Base-by-base conservation (phyloP, 441 rosid species). In the Euphorbia celastroides region DNA sequence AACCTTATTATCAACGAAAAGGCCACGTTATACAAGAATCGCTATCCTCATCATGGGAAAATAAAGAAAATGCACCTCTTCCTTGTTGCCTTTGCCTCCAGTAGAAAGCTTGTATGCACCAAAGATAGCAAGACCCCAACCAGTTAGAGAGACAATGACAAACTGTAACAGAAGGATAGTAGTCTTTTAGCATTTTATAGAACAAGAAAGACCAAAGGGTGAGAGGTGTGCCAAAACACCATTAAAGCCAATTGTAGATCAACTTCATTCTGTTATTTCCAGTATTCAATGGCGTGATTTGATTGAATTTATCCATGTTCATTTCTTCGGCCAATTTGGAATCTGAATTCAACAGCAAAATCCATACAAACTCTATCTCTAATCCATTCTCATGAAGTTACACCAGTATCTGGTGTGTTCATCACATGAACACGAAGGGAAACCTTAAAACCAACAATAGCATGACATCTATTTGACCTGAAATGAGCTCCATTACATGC, bases 141-240 rank as follows among this genome's bases (percentile, higher is more conserved):
- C 97, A 44, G 91, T 64, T 26, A 93, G 79, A 52, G 98, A 93
- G 69, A 86, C 88, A 14, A 93, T 81, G 58, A 90, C 96, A 75
- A 90, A 93, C 96, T 90, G 90, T 81, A 79, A 68, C n/a, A n/a
- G n/a, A n/a, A n/a, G n/a, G n/a, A n/a, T n/a, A n/a, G n/a, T n/a
- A n/a, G n/a, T n/a, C n/a, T n/a, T n/a, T n/a, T n/a, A n/a, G n/a
- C n/a, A n/a, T n/a, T n/a, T n/a, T n/a, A n/a, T n/a, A n/a, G n/a
- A n/a, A n/a, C n/a, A n/a, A n/a, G n/a, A n/a, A n/a, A n/a, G n/a
- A n/a, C n/a, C n/a, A n/a, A n/a, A n/a, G 86, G 77, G 64, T 82
- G 84, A 20, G 70, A 81, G 19, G 84, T 95, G 25, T 80, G 83
- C 52, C 74, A 74, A 57, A 86, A 65, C 5, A 79, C 74, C 19